phyloP scores from a whole-genome alignment of 1,284 basidiomycete genomes.

The Leccinum cinnamomeum region DNA sequence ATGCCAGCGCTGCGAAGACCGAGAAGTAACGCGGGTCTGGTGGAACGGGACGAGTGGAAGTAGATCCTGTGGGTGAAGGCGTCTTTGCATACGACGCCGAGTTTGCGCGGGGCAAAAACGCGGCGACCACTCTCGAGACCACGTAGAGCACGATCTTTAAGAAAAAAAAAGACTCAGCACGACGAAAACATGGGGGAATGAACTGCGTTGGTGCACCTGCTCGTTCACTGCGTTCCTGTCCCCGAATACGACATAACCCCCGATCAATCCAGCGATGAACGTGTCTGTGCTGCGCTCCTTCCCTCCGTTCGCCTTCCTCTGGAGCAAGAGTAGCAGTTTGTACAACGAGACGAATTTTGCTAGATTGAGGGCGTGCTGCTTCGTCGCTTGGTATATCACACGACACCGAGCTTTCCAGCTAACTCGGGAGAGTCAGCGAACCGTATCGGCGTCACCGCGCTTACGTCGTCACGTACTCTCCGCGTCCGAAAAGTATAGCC shows the following conservation, averaged over 20 bases:
- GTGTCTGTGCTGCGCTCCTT: constrained; percentile 82
- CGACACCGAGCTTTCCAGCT: constrained; percentile 70
- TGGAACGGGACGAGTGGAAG: constrained; percentile 65
- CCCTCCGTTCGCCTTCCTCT: constrained; percentile 78
- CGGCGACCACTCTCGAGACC: constrained; percentile 83
- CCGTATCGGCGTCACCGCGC: neutral
- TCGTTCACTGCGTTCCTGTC: constrained; percentile 97
- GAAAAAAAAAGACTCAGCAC: neutral
- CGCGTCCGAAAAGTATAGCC: constrained; percentile 92
- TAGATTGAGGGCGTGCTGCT: constrained; percentile 85
- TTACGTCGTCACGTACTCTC: constrained; percentile 60
- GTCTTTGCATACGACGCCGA: constrained; percentile 42
- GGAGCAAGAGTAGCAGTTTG: constrained; percentile 83
- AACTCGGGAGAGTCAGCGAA: constrained; percentile 15
- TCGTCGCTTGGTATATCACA: constrained; percentile 85
- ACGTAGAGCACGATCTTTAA: constrained; percentile 97
- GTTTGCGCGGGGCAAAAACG: constrained; percentile 78
- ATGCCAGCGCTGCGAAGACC: constrained; percentile 85
- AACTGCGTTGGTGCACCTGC: constrained; percentile 61
- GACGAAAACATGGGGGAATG: neutral
- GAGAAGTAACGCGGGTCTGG: constrained; percentile 84
- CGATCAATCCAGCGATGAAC: constrained; percentile 91
- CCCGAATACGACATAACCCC: constrained; percentile 93
- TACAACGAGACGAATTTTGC: constrained; percentile 94
- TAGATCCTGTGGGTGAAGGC: constrained; percentile 39